Base-by-base conservation (phyloP, 2,329 filamentous ascomycete genomes). In the Penicillium sp. region DNA sequence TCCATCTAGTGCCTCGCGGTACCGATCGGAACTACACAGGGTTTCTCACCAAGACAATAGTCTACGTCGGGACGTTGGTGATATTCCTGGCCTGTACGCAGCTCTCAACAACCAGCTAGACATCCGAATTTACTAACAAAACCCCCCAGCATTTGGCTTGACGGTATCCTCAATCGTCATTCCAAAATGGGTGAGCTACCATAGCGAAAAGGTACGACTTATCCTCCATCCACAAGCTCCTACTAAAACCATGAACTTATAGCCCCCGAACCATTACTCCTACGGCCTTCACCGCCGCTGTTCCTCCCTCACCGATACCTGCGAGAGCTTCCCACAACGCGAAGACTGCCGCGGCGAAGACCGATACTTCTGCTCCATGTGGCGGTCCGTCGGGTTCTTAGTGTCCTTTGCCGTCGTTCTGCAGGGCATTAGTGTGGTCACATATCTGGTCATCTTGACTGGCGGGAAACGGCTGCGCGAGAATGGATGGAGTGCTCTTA, bases 351-450 rank as follows among this genome's bases (percentile, higher is more conserved):
- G 79, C 53, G 82, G 81, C 64, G 82, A 85, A 50, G 83, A 87
- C 64, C 82, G 85, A 50, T 85, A 86, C 68, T 97, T 97, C 76
- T 97, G 94, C 79, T 89, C 86, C 66, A 89, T 95, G 82, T 99
- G 93, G 93, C 84, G 89, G 57, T 90, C 86, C 26, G 86, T 91
- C 35, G 92, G 90, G 24, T 97, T 97, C 75, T 76, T 96, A 61
- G 91, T 96, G 78, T 89, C 87, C 50, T 89, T 97, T 66, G 84
- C 89, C 8, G 84, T 91, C 37, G 86, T 96, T n/a, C 72, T 94
- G 38, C 88, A 96, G 73, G 82, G 94, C 39, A 90, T 89, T 53
- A 86, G 86, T 7, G 75, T 96, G n/a, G 86, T 96, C 29, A 85
- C 87, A 18, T 96, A 93, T 74, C 69, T 87, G 31, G 84, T 95